phyloP scores from a whole-genome alignment of 495 filamentous ascomycete species.

The Alectoria sarmentosa region DNA sequence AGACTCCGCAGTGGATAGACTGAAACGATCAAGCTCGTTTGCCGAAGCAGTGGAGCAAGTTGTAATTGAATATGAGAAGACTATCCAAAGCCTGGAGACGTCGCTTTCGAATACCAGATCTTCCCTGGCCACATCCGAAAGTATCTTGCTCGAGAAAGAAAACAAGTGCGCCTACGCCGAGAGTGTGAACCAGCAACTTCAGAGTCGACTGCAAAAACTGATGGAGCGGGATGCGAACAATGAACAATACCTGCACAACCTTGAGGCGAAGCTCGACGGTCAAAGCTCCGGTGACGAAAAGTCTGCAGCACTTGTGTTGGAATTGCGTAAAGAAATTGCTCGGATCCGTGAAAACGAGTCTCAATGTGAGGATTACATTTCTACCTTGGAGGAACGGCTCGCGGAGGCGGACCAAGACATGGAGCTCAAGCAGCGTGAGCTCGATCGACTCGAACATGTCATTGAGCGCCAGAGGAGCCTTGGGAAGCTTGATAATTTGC shows the following conservation, averaged over 20 bases:
- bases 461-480: conserved; percentile 92
- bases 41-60: conserved; percentile 93
- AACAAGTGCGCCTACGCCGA: conserved; percentile 87
- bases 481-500: conserved; percentile 84
- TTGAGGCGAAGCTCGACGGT: conserved; percentile 83
- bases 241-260: conserved; percentile 83
- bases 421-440: conserved; percentile 93
- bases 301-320: conserved; percentile 72
- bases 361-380: conserved; percentile 90
- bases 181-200: conserved; percentile 83
- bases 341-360: conserved; percentile 88
- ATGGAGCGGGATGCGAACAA: conserved; percentile 84
- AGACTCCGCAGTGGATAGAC: conserved; percentile 75
- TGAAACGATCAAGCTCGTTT: conserved; percentile 92
- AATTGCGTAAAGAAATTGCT: conserved; percentile 85
- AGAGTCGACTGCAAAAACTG: conserved; percentile 78
- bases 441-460: conserved; percentile 88
- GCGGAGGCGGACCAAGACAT: conserved; percentile 95
- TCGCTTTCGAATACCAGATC: conserved; percentile 85
- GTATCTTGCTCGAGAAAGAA: conserved; percentile 82
- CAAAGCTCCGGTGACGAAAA: conserved; percentile 90
- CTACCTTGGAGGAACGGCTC: conserved; percentile 89
- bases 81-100: conserved; percentile 87
- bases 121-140: conserved; percentile 76
- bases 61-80: conserved; percentile 97